Conservation (phyloP, 2,329 filamentous ascomycete species). For the Aspergillus novoparasiticus region DNA sequence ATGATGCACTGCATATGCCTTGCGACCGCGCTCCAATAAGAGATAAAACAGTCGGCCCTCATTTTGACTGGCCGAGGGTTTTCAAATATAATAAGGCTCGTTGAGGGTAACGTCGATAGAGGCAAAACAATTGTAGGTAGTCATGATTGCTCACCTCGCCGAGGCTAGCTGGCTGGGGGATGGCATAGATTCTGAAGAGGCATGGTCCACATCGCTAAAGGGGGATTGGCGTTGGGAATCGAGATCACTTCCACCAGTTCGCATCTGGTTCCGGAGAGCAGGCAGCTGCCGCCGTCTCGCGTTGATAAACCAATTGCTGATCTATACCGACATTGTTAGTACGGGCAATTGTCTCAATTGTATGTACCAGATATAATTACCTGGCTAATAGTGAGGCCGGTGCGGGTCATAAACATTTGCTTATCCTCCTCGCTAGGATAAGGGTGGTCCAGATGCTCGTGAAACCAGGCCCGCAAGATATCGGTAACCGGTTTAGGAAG, state of each 20-base stretch:
- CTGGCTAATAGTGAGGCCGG: slow-evolving; percentile 74
- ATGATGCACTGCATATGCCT: slow-evolving; percentile 17
- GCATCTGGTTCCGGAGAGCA: slow-evolving; percentile 48
- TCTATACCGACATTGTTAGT: slow-evolving; percentile 33
- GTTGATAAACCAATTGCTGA: slow-evolving; percentile 59
- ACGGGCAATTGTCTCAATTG: neutral
- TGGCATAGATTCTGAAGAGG: slow-evolving; percentile 28
- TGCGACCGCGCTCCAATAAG: slow-evolving; percentile 4
- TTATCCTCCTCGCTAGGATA: slow-evolving; percentile 91
- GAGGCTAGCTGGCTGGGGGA: slow-evolving; percentile 28
- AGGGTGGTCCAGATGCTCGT: slow-evolving; percentile 74
- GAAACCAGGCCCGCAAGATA: slow-evolving; percentile 77
- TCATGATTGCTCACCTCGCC: neutral
- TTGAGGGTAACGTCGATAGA: neutral
- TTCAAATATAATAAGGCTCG: neutral
- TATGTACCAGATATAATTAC: slow-evolving; percentile 29
- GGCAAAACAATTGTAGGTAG: neutral
- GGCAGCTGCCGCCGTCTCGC: slow-evolving; percentile 52
- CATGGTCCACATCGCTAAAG: slow-evolving; percentile 38
- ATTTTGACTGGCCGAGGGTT: neutral
- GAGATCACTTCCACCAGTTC: slow-evolving; percentile 33
- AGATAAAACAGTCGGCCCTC: neutral
- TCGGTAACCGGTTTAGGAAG: slow-evolving; percentile 89
- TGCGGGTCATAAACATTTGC: slow-evolving; percentile 74
- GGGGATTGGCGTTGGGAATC: slow-evolving; percentile 38